Evolutionary conservation across 176 grass and related monocot species (phyloP), one percentile per base, ranked within the genome.

Genomic region (Microstegium vimineum): DNA sequence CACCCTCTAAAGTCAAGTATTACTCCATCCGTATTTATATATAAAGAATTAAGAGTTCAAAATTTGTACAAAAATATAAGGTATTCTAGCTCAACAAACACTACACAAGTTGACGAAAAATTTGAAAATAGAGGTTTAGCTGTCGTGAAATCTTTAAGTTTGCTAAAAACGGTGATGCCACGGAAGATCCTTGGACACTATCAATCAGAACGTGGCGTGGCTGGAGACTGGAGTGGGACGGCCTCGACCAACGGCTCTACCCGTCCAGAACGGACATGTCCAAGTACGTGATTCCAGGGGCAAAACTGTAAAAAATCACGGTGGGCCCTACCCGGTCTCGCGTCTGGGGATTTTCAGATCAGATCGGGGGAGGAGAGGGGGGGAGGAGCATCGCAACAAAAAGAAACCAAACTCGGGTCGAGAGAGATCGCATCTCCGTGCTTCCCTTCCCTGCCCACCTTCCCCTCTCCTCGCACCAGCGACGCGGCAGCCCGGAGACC

Each of bases 311-410:
- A 65, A 63, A 66, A 4, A 10, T 8, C 30, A 16, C 25, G n/a
- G 30, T 31, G 70, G 70, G 71, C 71, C 46, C 77, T 27, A 42
- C 9, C 66, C 30, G 56, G 17, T 33, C 54, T 38, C 27, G 32
- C 45, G 45, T 82, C 47, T 18, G 60, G 82, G 76, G 87, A 70
- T 42, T 6, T 66, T 76, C 61, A 82, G 72, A 82, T 82, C 87
- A 62, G 83, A 68, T 82, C 79, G 69, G 66, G 66, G 41, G 8
- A 16, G 71, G 71, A 15, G 14, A n/a, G 1, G 6, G 20, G 22
- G 2, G 27, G 22, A 38, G 10, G 34, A 61, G n/a, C n/a, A n/a
- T n/a, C n/a, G 66, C 27, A 85, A 71, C 69, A n/a, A 83, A 79
- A 66, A 10, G 46, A 72, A 73, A 73, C 70, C 64, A 54, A 18